A percentile compares a stretch with the other conserved stretches of the same genome.
These are phyloP conservation scores for Mimosa bimucronata DNA, from an alignment of 306 rosid species.

Conservation along the genomic window DNA sequence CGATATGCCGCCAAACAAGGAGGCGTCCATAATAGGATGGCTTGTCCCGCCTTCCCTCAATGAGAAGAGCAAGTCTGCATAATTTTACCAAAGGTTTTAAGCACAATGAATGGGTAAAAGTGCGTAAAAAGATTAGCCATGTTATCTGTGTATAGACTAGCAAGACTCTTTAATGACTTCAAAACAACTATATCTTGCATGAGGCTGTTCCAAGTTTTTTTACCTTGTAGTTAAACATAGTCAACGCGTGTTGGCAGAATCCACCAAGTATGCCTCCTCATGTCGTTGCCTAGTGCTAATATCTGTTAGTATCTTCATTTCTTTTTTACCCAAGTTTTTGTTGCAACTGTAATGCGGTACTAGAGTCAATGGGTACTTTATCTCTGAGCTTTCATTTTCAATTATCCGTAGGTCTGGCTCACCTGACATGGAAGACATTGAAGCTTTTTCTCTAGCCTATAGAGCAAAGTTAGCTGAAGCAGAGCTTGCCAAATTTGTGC, in stretches of 20 bases:
- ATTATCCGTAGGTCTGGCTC: constrained; percentile 80
- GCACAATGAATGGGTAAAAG: background rate
- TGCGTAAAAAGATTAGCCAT: background rate
- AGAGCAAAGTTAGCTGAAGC: constrained; percentile 81
- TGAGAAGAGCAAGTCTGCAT: no score
- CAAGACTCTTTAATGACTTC: constrained; percentile 8
- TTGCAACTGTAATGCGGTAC: constrained; percentile 10
- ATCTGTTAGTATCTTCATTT: constrained; percentile 12
- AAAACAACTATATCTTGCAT: background rate
- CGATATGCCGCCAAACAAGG: background rate
- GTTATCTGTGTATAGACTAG: background rate
- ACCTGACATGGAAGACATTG: constrained; percentile 85
- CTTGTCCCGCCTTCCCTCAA: no score
- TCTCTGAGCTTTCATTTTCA: constrained; percentile 35
- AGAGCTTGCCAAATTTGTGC: constrained; percentile 71
- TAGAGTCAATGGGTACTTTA: constrained; percentile 19
- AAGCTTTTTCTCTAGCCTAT: constrained; percentile 75
- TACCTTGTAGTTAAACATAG: no score
- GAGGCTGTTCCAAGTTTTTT: background rate
- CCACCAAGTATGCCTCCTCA: constrained; percentile 2
- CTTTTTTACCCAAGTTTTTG: constrained; percentile 10
- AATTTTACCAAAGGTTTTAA: no score
- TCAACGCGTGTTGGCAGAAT: background rate
- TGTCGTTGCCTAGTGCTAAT: background rate
- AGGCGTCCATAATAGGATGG: background rate